phyloP scores from a whole-genome alignment of 2,329 filamentous ascomycete genomes.

The Aphanocladium album region DNA sequence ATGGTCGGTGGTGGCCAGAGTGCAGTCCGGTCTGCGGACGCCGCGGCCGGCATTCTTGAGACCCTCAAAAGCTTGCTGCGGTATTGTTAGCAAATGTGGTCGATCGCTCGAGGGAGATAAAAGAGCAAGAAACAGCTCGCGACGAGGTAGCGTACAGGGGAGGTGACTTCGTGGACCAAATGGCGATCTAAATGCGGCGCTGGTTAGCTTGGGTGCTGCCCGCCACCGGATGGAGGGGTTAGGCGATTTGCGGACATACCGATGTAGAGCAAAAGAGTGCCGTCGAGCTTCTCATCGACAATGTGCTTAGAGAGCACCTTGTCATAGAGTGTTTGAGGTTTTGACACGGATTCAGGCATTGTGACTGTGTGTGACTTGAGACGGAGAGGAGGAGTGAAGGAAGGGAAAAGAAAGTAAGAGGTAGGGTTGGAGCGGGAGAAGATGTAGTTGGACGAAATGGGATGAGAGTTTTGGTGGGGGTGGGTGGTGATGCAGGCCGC shows the following conservation, averaged over 20 bases:
- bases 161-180: constrained; percentile 97
- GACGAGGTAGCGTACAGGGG: constrained; percentile 59
- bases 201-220: not conserved
- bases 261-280: constrained; percentile 89
- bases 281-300: constrained; percentile 91
- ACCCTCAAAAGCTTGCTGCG: constrained; percentile 92
- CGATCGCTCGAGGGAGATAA: not conserved
- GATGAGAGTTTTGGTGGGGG: constrained; percentile 8
- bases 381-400: constrained; percentile 8
- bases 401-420: constrained; percentile 14
- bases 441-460: not conserved
- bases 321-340: constrained; percentile 87
- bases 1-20: constrained; percentile 92
- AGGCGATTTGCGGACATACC: constrained; percentile 52
- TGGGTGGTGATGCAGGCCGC: constrained; percentile 6
- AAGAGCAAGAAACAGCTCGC: not conserved
- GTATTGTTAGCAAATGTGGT: constrained; percentile 8
- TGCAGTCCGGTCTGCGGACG: constrained; percentile 93
- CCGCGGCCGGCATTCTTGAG: constrained; percentile 81
- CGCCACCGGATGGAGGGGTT: not conserved
- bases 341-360: constrained; percentile 71
- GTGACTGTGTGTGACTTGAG: constrained; percentile 29
- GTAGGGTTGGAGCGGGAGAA: not conserved
- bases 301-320: constrained; percentile 95
- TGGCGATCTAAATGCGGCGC: constrained; percentile 65